A percentile compares a stretch with the other conserved stretches of the same genome.
Evolutionary conservation across 805 yeast genomes (phyloP).

Genomic region (Debaryomyces tyrocola): DNA sequence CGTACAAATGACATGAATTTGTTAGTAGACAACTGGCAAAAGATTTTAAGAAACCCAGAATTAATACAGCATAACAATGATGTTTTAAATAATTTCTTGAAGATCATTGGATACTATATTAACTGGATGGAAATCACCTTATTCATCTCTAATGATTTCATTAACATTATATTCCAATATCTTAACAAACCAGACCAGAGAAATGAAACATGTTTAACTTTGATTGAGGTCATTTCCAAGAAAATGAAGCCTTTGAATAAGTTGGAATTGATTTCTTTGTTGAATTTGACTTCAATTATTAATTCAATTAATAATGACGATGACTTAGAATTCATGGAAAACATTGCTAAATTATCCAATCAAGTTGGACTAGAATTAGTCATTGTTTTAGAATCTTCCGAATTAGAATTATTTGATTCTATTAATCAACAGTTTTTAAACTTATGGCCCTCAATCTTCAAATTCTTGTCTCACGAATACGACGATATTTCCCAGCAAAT

Average conservation of each 20-base stretch:
- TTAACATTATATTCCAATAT: conserved; percentile 58
- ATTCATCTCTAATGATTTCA: conserved; percentile 60
- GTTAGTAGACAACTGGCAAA: conserved; percentile 68
- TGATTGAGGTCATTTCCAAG: conserved; percentile 67
- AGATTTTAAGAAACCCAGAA: conserved; percentile 41
- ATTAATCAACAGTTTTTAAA: conserved; percentile 51
- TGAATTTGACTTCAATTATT: conserved; percentile 62
- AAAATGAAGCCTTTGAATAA: conserved; percentile 77
- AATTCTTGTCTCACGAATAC: conserved; percentile 74
- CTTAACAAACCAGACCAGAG: conserved; percentile 51
- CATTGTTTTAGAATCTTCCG: conserved; percentile 50
- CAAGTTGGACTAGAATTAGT: conserved; percentile 75
- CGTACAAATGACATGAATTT: conserved; percentile 72
- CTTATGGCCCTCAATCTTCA: conserved; percentile 70
- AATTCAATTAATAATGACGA: conserved; percentile 32
- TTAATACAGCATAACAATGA: conserved; percentile 26
- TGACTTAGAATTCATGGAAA: conserved; percentile 69
- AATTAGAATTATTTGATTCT: conserved; percentile 41
- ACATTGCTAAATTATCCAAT: conserved; percentile 70
- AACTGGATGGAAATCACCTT: conserved; percentile 89
- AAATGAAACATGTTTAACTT: conserved; percentile 56
- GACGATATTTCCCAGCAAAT: conserved; percentile 87
- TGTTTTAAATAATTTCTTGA: conserved; percentile 57
- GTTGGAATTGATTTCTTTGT: conserved; percentile 63
- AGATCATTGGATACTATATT: conserved; percentile 79